Conservation (phyloP, 371 early-diverging fungal species). For the Quaeritorhiza haematococci region DNA sequence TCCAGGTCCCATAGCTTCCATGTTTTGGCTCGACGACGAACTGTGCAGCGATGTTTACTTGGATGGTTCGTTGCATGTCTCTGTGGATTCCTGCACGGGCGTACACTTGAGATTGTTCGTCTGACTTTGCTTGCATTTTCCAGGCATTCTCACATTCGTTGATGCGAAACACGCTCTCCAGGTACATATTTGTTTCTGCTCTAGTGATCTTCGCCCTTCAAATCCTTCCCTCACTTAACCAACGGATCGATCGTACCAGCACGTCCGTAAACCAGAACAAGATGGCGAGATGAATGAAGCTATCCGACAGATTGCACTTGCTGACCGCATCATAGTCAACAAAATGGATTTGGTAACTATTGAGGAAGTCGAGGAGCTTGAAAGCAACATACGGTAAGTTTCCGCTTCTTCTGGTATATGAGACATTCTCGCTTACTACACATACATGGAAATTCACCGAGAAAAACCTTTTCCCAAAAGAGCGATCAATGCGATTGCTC, state of each 20-base stretch:
- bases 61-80: slow-evolving; percentile 56
- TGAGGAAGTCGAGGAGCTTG: slow-evolving; percentile 8
- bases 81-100: background rate
- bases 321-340: slow-evolving; percentile 91
- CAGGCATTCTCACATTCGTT: slow-evolving; percentile 78
- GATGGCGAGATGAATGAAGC: slow-evolving; percentile 66
- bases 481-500: slow-evolving; percentile 38
- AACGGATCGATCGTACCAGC: too few species aligned
- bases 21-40: slow-evolving; percentile 96
- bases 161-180: slow-evolving; percentile 77
- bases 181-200: slow-evolving; percentile 8
- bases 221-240: too few species aligned
- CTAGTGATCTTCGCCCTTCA: slow-evolving; percentile 2
- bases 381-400: slow-evolving; percentile 12
- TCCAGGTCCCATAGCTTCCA: slow-evolving; percentile 86
- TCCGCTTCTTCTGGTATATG: too few species aligned
- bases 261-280: slow-evolving; percentile 47
- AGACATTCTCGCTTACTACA: background rate
- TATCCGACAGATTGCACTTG: slow-evolving; percentile 87
- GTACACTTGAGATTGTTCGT: background rate
- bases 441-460: too few species aligned
- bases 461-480: background rate
- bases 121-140: background rate
- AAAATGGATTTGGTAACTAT: slow-evolving; percentile 71
- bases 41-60: slow-evolving; percentile 82